Evolutionary conservation across 306 rosid genomes (phyloP).

Genomic region (Vigna angularis): DNA sequence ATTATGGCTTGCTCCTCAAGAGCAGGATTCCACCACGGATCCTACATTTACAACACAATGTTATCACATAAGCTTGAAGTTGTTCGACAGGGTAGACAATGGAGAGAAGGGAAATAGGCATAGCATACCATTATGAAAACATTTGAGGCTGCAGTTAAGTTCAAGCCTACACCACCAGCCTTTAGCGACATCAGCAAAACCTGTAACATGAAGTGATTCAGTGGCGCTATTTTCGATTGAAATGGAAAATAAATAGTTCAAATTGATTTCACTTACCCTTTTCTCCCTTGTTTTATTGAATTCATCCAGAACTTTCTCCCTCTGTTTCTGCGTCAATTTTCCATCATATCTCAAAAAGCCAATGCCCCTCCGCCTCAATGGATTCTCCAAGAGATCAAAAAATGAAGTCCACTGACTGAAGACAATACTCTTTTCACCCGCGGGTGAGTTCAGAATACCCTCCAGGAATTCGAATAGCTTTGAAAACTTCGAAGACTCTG

Average conservation of each 20-base stretch:
- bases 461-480: conserved; percentile 73
- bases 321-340: conserved; percentile 66
- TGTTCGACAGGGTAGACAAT: background rate
- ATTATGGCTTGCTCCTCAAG: conserved; percentile 95
- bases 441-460: conserved; percentile 38
- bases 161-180: conserved; percentile 97
- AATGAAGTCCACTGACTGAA: conserved; percentile 91
- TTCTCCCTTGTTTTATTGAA: conserved; percentile 61
- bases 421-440: conserved; percentile 75
- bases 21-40: conserved; percentile 99
- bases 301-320: conserved; percentile 74
- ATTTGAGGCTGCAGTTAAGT: conserved; percentile 86
- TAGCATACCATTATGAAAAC: conserved; percentile 75
- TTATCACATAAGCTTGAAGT: conserved; percentile 11
- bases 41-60: conserved; percentile 52
- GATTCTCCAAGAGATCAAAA: conserved; percentile 77
- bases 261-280: conserved; percentile 57
- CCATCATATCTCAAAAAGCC: conserved; percentile 78
- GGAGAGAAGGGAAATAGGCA: background rate
- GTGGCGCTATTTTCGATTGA: background rate
- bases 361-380: conserved; percentile 64
- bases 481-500: conserved; percentile 79
- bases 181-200: conserved; percentile 78
- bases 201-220: conserved; percentile 47
- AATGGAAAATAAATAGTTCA: background rate